These are phyloP conservation scores for Xylariaceae sp. DNA, from an alignment of 2,329 filamentous ascomycete genomes.

Conservation along the genomic window DNA sequence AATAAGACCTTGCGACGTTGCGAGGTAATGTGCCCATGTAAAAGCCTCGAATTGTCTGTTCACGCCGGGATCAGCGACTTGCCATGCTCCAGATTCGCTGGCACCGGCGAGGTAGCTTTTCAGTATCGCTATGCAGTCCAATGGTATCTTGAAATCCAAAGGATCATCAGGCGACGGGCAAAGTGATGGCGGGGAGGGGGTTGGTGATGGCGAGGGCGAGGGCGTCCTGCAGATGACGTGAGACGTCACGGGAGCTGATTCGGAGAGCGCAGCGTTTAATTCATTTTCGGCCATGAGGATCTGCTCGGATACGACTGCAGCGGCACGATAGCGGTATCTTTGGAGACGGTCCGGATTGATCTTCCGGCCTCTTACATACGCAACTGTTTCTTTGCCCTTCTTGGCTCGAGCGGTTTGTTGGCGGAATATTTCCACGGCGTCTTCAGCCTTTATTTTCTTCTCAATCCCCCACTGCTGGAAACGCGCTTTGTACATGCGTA, in stretches of 20 bases:
- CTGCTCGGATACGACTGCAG: constrained; percentile 25
- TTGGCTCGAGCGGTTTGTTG: constrained; percentile 28
- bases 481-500: constrained; percentile 30
- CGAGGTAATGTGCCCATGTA: constrained; percentile 29
- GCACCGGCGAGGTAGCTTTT: constrained; percentile 22
- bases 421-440: constrained; percentile 30
- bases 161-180: constrained; percentile 24
- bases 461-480: constrained; percentile 31
- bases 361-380: constrained; percentile 26
- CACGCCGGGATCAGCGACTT: constrained; percentile 14
- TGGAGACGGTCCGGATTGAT: constrained; percentile 28
- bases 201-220: constrained; percentile 18
- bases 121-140: constrained; percentile 29
- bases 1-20: constrained; percentile 28
- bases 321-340: constrained; percentile 25
- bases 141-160: constrained; percentile 22
- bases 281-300: constrained; percentile 24
- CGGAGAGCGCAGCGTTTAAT: constrained; percentile 4
- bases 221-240: constrained; percentile 27
- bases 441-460: constrained; percentile 30
- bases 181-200: constrained; percentile 17
- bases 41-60: constrained; percentile 25
- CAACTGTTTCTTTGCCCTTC: constrained; percentile 27
- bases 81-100: constrained; percentile 24
- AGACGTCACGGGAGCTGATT: constrained; percentile 7